Percentiles rank a stretch among this genome's conserved stretches.
These are phyloP conservation scores for Daldinia loculata DNA, from an alignment of 495 filamentous ascomycete genomes.

Conservation along the genomic window DNA sequence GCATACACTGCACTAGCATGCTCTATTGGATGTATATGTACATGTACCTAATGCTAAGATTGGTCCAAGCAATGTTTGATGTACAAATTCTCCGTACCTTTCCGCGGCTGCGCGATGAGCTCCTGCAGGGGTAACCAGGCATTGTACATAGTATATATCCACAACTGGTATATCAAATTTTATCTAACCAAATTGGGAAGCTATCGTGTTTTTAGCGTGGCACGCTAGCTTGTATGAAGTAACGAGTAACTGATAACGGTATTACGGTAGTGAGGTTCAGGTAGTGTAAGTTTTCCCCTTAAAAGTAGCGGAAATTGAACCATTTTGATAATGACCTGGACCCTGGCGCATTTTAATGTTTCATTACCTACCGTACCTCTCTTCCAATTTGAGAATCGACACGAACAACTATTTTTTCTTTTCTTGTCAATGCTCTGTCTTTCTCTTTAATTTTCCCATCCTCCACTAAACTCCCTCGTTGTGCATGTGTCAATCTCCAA, in stretches of 20 bases:
- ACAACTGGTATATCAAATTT: not conserved
- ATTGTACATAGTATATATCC: not conserved
- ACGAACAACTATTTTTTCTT: constrained; percentile 31
- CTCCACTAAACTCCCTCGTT: not conserved
- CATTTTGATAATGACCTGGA: constrained; percentile 23
- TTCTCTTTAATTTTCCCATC: constrained; percentile 8
- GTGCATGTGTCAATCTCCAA: constrained; percentile 38
- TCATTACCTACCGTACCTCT: too few relatives aligned
- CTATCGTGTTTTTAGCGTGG: not conserved
- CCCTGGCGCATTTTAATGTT: constrained; percentile 36
- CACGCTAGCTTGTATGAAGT: not conserved
- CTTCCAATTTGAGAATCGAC: constrained; percentile 38
- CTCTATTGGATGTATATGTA: not conserved
- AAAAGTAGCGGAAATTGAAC: constrained; percentile 34
- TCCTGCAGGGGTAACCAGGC: not conserved
- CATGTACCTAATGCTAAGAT: too few relatives aligned
- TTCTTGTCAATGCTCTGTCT: constrained; percentile 21
- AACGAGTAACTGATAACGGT: not conserved
- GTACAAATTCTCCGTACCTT: not conserved
- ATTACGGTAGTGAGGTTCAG: not conserved
- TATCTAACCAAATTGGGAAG: not conserved
- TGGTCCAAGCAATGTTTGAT: too few relatives aligned
- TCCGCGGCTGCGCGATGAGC: not conserved
- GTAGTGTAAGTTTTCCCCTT: not conserved
- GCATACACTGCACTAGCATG: not conserved